Base-by-base conservation (phyloP, 2,329 filamentous ascomycete genomes). In the Aspergillus sp. region DNA sequence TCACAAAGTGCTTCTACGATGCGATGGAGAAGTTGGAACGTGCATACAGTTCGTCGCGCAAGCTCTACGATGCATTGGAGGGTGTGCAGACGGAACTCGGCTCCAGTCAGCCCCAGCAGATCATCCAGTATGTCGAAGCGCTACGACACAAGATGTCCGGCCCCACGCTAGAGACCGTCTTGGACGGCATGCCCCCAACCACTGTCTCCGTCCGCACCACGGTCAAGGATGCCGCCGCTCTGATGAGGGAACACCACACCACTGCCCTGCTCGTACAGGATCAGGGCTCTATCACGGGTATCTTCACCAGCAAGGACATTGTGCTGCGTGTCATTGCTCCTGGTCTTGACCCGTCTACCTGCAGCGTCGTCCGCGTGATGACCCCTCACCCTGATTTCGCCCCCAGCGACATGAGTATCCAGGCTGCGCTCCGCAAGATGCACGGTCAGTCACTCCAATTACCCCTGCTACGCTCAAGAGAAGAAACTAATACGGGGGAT, bases 1-100 rank as follows among this genome's bases (percentile, higher is more conserved):
- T 99, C 70, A 99, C 95, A 59, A 99, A 98, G 80, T 99, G 95
- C 80, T 99, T 99, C 79, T 99, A 99, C 79, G 95, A 99, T 79
- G 95, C 95, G 47, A 99, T 99, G 95, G 95, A 99, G 83, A 99
- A 99, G 83, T 82, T 99, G 62, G 95, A 99, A 82, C 90, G 95
- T 54, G 95, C 95, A 54, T 99, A 99, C 77, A 92, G 92, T 66
- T 98, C 95, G 15, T 99, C 95, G n/a, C 88, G 95, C 68, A 96
- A 97, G 79, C 85, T 99, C 21, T 98, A 99, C 77, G 95, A 98
- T 82, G 95, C 95, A 36, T 82, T 99, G 60, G 95, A 99, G 79
- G 95, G 95, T 77, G 95, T 99, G 3, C 95, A 99, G 79, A 96
- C 94, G 2, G 95, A 99, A 78, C 84, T 99, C 38, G 95, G 95